Percentiles rank a stretch among this genome's conserved stretches.
These are phyloP conservation scores for Blastobotrys serpentis DNA, from an alignment of 1,139 yeast genomes.

Conservation along the genomic window DNA sequence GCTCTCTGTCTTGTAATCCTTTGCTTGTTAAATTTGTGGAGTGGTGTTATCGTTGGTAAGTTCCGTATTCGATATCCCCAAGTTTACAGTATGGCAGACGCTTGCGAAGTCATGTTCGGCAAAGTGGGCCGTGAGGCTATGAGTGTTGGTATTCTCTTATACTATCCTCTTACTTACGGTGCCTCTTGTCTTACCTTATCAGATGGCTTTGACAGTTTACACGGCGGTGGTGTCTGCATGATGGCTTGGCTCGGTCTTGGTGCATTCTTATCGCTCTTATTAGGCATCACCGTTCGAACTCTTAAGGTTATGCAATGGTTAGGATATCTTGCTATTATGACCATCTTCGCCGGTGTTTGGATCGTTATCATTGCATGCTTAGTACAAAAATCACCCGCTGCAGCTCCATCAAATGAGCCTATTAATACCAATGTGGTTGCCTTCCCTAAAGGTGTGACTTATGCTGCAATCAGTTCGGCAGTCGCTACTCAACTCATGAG, in stretches of 20 bases:
- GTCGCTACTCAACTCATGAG: slow-evolving; percentile 17
- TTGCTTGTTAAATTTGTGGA: slow-evolving; percentile 15
- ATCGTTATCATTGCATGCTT: slow-evolving; percentile 16
- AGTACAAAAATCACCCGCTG: slow-evolving; percentile 15
- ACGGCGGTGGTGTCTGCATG: slow-evolving; percentile 11
- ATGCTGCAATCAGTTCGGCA: slow-evolving; percentile 13
- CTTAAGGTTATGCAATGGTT: slow-evolving; percentile 16
- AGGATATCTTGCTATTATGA: slow-evolving; percentile 15
- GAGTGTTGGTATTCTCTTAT: slow-evolving; percentile 14
- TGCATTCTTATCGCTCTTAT: slow-evolving; percentile 6
- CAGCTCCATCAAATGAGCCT: slow-evolving; percentile 12
- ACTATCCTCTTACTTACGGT: slow-evolving; percentile 15
- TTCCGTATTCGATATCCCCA: slow-evolving; percentile 16
- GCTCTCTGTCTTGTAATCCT: slow-evolving; percentile 11
- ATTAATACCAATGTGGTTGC: slow-evolving; percentile 11
- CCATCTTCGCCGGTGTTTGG: slow-evolving; percentile 16
- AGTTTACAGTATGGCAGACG: slow-evolving; percentile 16
- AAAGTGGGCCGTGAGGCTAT: slow-evolving; percentile 14
- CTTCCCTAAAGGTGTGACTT: slow-evolving; percentile 9
- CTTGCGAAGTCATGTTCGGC: slow-evolving; percentile 15
- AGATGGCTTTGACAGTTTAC: slow-evolving; percentile 13
- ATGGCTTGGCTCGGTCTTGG: slow-evolving; percentile 15
- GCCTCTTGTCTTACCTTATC: slow-evolving; percentile 13
- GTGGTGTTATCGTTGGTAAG: slow-evolving; percentile 14
- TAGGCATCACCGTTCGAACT: slow-evolving; percentile 13